Conservation (phyloP, 2,329 filamentous ascomycete genomes). For the Scolecobasidium constrictum region DNA sequence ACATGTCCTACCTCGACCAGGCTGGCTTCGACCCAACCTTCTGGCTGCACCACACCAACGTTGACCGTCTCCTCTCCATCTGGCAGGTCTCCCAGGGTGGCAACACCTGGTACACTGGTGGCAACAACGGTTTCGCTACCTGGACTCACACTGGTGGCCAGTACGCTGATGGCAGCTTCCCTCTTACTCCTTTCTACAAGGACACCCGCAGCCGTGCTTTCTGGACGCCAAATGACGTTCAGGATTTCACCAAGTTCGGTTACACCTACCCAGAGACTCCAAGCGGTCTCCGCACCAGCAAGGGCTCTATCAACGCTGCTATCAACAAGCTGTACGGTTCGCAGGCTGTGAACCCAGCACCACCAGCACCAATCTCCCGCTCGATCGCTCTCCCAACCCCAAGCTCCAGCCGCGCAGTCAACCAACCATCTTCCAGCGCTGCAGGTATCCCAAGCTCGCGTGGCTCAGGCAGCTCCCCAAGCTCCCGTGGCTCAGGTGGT, state of each 20-base stretch:
- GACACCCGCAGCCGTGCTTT: not conserved
- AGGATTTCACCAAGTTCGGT: conserved; percentile 1
- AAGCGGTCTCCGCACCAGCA: not conserved
- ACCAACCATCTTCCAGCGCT: not conserved
- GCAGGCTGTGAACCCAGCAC: not conserved
- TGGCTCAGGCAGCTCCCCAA: no score
- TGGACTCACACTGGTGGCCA: not conserved
- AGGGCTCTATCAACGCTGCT: not conserved
- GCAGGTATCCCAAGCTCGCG: not conserved
- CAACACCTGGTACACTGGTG: not conserved
- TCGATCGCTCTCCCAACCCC: not conserved
- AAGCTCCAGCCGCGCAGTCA: not conserved
- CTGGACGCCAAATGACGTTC: conserved; percentile 4
- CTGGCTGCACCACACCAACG: conserved; percentile 9
- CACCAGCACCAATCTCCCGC: not conserved
- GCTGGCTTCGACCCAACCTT: conserved; percentile 7
- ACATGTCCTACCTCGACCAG: conserved; percentile 3
- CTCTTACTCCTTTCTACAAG: conserved; percentile 6
- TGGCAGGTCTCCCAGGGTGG: conserved; percentile 5
- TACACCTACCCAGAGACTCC: conserved; percentile 6
- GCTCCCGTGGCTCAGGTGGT: not conserved
- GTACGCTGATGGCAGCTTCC: not conserved
- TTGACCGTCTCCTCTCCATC: conserved; percentile 4
- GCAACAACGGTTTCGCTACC: not conserved
- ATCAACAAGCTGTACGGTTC: conserved; percentile 3